phyloP scores from a whole-genome alignment of 768 basidiomycete species.

The Pleurotus djamor region DNA sequence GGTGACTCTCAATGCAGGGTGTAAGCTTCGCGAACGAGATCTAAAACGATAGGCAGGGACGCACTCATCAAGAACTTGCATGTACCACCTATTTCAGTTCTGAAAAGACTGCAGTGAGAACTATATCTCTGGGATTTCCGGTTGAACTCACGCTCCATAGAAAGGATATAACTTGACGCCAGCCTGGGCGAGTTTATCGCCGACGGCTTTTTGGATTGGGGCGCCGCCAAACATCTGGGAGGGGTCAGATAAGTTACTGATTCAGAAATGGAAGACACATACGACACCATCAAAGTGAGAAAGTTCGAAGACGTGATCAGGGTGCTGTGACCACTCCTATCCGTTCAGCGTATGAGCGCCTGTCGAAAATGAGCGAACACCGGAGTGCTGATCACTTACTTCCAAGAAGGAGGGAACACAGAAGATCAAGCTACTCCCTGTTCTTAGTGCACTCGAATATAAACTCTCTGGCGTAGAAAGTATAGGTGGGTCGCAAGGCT shows the following conservation, averaged over 20 bases:
- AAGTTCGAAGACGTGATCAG: slow-evolving; percentile 4
- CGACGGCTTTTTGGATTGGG: slow-evolving; percentile 15
- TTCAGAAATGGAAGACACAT: background rate
- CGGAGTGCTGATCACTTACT: background rate
- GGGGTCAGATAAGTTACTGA: background rate
- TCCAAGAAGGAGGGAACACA: slow-evolving; percentile 21
- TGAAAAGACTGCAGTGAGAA: background rate
- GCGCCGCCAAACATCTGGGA: slow-evolving; percentile 15
- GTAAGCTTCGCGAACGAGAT: background rate
- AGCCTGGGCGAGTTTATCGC: slow-evolving; percentile 10
- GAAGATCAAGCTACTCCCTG: slow-evolving; percentile 16
- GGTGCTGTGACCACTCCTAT: slow-evolving; percentile 11
- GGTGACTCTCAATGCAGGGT: background rate
- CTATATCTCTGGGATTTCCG: background rate
- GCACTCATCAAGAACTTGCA: slow-evolving; percentile 9
- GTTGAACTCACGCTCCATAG: slow-evolving; percentile 16
- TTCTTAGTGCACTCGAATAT: slow-evolving; percentile 13
- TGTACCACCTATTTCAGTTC: slow-evolving; percentile 13
- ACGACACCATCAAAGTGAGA: slow-evolving; percentile 12
- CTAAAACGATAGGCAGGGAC: background rate
- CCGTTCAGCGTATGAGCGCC: background rate
- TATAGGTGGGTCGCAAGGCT: background rate
- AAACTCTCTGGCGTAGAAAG: slow-evolving; percentile 20
- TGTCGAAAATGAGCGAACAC: background rate
- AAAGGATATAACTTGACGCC: slow-evolving; percentile 15